Evolutionary conservation across 768 basidiomycete genomes (phyloP), one percentile per base, ranked within the genome.

Genomic region (Gelatoporia subvermispora): DNA sequence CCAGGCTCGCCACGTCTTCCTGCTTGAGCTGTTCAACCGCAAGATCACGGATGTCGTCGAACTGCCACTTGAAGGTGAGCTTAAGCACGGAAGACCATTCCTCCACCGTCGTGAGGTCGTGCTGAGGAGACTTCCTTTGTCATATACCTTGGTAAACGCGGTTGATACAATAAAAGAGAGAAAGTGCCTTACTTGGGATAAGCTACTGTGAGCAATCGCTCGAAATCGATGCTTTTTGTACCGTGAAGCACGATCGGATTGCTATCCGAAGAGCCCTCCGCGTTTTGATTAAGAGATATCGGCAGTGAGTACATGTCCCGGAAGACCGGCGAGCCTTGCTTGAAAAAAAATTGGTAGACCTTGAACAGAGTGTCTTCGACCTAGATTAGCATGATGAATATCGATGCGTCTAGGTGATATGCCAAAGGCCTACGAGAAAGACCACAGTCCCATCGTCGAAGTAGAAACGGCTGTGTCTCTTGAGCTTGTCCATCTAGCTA

Each of bases 261-360:
- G 10, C 25, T 36, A 9, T 68, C 65, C 21, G 63, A 56, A 1
- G 36, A 31, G 1, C 66, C 66, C 35, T 60, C 60, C 16, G 43
- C 31, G 3, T 44, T 22, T 31, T 20, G n/a, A 22, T 35, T 64
- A 48, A 21, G 46, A 17, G 20, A 57, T 4, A 24, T 18, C 31
- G 10, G 65, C 41, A 56, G 56, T 46, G 36, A 60, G 54, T 43
- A 67, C 45, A 54, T 54, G 51, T 48, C 58, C 34, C 36, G 50
- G 49, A 54, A 68, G 51, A 53, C 55, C 17, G 40, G 47, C 24
- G 82, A 84, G 44, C 85, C 82, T 0, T 84, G 47, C 67, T 13
- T 70, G 36, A 87, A 82, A 42, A 85, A 84, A 39, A 76, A 79
- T 0, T 75, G 70, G 50, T 85, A 83, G 0, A 87, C 70, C 0